A percentile compares a stretch with the other conserved stretches of the same genome.
Evolutionary conservation across 2,329 filamentous ascomycete genomes (phyloP).

Genomic region (Sclerotiophoma versabilis): DNA sequence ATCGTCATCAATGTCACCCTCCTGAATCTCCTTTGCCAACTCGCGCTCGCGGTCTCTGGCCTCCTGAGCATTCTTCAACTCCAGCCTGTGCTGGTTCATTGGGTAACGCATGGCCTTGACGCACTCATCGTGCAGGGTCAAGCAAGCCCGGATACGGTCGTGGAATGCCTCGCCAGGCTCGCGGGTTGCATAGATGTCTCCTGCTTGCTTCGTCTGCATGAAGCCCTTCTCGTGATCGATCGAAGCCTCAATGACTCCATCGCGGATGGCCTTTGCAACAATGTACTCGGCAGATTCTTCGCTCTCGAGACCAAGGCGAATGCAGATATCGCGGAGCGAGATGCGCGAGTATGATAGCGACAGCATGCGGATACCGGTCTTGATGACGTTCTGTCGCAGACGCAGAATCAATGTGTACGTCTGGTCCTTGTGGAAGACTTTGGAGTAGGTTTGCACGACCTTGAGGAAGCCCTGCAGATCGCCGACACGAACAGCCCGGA

Average conservation of each 20-base stretch:
- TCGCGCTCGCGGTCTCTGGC: conserved; percentile 96
- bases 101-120: conserved; percentile 99
- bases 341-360: conserved; percentile 97
- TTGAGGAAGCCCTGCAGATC: conserved; percentile 93
- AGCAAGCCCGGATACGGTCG: conserved; percentile 90
- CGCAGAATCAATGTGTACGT: conserved; percentile 96
- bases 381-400: conserved; percentile 97
- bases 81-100: conserved; percentile 97
- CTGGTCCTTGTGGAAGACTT: conserved; percentile 88
- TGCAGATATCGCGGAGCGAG: conserved; percentile 95
- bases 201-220: conserved; percentile 98
- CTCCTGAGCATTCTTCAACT: conserved; percentile 98
- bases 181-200: conserved; percentile 93
- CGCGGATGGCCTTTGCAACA: conserved; percentile 96
- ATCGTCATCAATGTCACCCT: conserved; percentile 95
- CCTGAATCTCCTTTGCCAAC: conserved; percentile 98
- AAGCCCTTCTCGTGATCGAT: conserved; percentile 93
- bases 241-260: conserved; percentile 95
- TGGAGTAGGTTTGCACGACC: conserved; percentile 79
- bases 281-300: conserved; percentile 99
- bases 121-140: conserved; percentile 94
- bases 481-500: conserved; percentile 94
- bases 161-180: conserved; percentile 98
- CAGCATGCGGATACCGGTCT: conserved; percentile 99
- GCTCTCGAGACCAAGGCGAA: conserved; percentile 88